A percentile compares a stretch with the other conserved stretches of the same genome.
phyloP scores from a whole-genome alignment of 2,329 filamentous ascomycete genomes.

The Hymenoscyphus occultus region DNA sequence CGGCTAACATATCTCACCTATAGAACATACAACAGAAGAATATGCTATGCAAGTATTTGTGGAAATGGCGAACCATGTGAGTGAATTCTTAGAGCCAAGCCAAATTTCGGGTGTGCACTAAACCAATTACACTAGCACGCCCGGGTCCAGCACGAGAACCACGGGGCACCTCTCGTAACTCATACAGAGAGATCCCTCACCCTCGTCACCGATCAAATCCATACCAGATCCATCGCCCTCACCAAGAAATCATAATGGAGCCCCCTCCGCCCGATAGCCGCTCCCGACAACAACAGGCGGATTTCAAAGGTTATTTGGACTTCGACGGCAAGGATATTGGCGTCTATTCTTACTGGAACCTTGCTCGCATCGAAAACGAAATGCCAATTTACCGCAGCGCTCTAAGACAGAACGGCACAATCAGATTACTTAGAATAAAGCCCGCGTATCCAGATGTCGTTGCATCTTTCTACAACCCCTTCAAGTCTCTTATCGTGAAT shows the following conservation, averaged over 20 bases:
- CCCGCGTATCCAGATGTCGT: not conserved
- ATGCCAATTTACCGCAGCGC: slow-evolving; percentile 4
- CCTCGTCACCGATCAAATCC: not conserved
- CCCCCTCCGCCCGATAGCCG: not conserved
- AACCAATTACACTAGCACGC: not conserved
- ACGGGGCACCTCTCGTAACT: not conserved
- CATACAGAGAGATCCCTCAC: not conserved
- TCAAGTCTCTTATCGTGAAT: slow-evolving; percentile 6
- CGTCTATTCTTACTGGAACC: slow-evolving; percentile 11
- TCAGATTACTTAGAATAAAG: not conserved
- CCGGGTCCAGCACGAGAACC: not conserved
- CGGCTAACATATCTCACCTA: not conserved
- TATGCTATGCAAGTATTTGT: not conserved
- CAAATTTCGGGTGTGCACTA: not conserved
- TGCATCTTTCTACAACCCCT: not conserved
- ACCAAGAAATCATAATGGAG: not conserved
- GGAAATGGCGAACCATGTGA: not conserved
- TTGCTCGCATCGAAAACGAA: slow-evolving; percentile 1
- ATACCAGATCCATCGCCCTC: not conserved
- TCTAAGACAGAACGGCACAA: not conserved
- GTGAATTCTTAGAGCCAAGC: not conserved
- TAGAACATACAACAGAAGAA: not conserved
- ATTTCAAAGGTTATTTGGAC: slow-evolving; percentile 10
- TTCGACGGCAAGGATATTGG: not conserved
- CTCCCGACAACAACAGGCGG: slow-evolving; percentile 1